Evolutionary conservation across 306 rosid genomes (phyloP).

Genomic region (Gastrolobium villosum): DNA sequence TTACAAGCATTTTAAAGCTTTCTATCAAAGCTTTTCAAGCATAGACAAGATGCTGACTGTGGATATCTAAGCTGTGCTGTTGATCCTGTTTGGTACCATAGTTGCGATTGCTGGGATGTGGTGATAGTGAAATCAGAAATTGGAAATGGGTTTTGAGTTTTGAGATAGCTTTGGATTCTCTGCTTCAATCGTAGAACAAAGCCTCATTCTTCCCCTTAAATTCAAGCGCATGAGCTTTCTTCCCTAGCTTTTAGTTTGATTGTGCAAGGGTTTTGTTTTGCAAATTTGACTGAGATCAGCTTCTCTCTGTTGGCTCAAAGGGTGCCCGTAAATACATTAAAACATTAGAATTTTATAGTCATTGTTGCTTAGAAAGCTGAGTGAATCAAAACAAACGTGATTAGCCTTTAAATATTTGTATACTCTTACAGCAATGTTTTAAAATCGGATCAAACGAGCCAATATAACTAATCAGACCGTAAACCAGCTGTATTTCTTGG

Average conservation of each 20-base stretch:
- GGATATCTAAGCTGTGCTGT: conserved; percentile 60
- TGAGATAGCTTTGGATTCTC: conserved; percentile 16
- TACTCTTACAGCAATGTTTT: too few relatives aligned
- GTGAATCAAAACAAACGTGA: too few relatives aligned
- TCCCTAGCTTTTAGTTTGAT: conserved; percentile 53
- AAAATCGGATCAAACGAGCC: too few relatives aligned
- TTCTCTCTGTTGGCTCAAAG: conserved; percentile 48
- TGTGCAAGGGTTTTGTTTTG: conserved; percentile 48
- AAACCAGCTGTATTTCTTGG: too few relatives aligned
- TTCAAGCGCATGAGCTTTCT: conserved; percentile 50
- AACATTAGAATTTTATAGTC: conserved; percentile 1
- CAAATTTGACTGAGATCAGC: conserved; percentile 46
- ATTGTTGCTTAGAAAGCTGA: neutral
- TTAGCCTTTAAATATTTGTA: too few relatives aligned
- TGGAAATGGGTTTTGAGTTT: conserved; percentile 14
- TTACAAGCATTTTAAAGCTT: conserved; percentile 91
- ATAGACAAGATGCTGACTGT: conserved; percentile 76
- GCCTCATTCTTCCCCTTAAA: conserved; percentile 51
- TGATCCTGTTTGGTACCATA: neutral
- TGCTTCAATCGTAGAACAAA: conserved; percentile 40
- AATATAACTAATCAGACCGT: too few relatives aligned
- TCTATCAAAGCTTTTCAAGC: conserved; percentile 79
- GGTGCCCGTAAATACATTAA: conserved; percentile 33
- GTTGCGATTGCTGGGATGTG: conserved; percentile 43
- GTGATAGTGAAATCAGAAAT: conserved; percentile 37